These are phyloP conservation scores for Russula dissimulans DNA, from an alignment of 768 basidiomycete genomes.

Conservation along the genomic window DNA sequence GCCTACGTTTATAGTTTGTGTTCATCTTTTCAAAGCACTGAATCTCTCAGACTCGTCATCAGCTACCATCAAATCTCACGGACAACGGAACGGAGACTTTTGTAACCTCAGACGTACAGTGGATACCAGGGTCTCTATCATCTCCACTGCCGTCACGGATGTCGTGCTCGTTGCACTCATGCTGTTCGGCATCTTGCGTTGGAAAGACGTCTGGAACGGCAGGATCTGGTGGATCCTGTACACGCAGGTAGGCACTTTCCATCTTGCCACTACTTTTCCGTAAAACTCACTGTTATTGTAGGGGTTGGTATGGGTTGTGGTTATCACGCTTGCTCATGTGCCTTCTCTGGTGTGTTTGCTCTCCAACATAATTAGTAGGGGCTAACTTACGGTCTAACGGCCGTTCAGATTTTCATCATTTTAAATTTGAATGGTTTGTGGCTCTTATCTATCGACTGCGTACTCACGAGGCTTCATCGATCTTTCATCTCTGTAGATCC, in stretches of 20 bases:
- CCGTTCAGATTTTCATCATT: not conserved
- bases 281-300: not conserved
- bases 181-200: too few relatives aligned
- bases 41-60: not conserved
- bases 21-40: not conserved
- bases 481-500: not conserved
- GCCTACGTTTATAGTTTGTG: not conserved
- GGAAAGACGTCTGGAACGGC: too few relatives aligned
- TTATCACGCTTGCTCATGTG: not conserved
- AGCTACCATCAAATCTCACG: not conserved
- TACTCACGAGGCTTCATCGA: not conserved
- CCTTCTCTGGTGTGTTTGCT: not conserved
- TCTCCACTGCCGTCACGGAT: not conserved
- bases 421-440: slow-evolving; percentile 1
- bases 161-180: too few relatives aligned
- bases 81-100: not conserved
- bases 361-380: not conserved
- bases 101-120: not conserved
- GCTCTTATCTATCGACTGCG: not conserved
- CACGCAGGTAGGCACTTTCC: not conserved
- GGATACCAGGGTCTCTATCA: not conserved
- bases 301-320: not conserved
- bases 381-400: not conserved
- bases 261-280: not conserved
- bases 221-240: not conserved